Evolutionary conservation across 495 filamentous ascomycete genomes (phyloP).

Genomic region (Penicillium mononematosum): DNA sequence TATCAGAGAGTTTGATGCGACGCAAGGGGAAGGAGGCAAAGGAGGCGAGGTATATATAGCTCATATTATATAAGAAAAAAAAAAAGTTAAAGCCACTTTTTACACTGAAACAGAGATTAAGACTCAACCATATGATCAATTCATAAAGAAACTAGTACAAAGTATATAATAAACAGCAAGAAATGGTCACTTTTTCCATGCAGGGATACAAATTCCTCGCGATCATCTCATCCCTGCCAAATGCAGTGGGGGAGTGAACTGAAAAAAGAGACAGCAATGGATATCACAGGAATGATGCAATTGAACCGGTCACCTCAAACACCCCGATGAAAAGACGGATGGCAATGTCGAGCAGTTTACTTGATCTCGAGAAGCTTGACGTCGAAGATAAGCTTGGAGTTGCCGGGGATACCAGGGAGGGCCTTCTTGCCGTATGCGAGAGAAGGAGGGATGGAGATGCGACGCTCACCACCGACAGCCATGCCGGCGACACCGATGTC

Average conservation of each 20-base stretch:
- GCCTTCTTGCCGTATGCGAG: constrained; percentile 83
- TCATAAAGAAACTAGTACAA: constrained; percentile 19
- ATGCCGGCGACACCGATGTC: constrained; percentile 92
- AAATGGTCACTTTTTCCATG: constrained; percentile 32
- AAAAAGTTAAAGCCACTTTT: not conserved
- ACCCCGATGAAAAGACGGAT: constrained; percentile 30
- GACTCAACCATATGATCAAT: constrained; percentile 11
- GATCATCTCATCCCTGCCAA: constrained; percentile 45
- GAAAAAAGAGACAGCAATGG: constrained; percentile 42
- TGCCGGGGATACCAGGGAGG: constrained; percentile 77
- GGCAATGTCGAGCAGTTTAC: constrained; percentile 33
- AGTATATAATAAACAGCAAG: constrained; percentile 16
- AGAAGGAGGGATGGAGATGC: constrained; percentile 80
- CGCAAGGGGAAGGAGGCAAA: not conserved
- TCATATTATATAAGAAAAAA: not conserved
- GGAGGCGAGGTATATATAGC: not conserved
- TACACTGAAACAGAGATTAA: not conserved
- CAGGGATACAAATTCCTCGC: constrained; percentile 29
- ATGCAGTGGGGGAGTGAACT: constrained; percentile 25
- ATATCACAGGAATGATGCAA: constrained; percentile 45
- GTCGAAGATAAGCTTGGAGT: constrained; percentile 90
- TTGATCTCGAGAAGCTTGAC: constrained; percentile 79
- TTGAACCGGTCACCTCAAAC: constrained; percentile 35
- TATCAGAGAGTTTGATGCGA: not conserved
- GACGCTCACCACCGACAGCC: constrained; percentile 87